Evolutionary conservation across 2,329 filamentous ascomycete genomes (phyloP).

Genomic region (Ophiostoma fasciatum): DNA sequence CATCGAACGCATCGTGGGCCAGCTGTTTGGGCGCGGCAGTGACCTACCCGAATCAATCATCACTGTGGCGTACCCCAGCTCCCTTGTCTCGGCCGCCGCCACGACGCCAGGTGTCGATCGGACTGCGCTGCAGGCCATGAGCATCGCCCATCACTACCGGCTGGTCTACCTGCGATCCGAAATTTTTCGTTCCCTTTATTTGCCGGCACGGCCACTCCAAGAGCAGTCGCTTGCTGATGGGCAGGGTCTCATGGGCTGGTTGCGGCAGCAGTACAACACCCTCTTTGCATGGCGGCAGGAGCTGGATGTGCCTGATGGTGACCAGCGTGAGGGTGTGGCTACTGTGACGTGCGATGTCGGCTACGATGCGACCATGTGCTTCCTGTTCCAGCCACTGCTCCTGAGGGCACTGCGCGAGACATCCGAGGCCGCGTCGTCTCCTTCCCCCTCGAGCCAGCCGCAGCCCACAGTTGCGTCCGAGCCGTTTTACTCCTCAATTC

Average conservation of each 20-base stretch:
- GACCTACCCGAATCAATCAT: slow-evolving; percentile 23
- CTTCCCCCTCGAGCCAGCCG: neutral
- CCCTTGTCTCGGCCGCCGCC: neutral
- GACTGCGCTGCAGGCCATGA: slow-evolving; percentile 14
- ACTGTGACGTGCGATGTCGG: slow-evolving; percentile 19
- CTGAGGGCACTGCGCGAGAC: slow-evolving; percentile 5
- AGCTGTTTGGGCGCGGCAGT: slow-evolving; percentile 21
- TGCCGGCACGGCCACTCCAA: slow-evolving; percentile 9
- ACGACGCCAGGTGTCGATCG: slow-evolving; percentile 6
- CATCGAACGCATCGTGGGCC: slow-evolving; percentile 21
- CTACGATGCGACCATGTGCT: slow-evolving; percentile 18
- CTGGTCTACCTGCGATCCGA: slow-evolving; percentile 22
- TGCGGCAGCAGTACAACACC: slow-evolving; percentile 7
- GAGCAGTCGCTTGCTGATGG: slow-evolving; percentile 7
- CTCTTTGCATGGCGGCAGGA: slow-evolving; percentile 9
- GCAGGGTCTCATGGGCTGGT: slow-evolving; percentile 6
- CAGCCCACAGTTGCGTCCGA: slow-evolving; percentile 14
- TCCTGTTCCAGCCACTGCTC: slow-evolving; percentile 19
- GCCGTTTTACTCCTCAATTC: slow-evolving; percentile 16
- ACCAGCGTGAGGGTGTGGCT: slow-evolving; percentile 12
- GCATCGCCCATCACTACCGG: slow-evolving; percentile 19
- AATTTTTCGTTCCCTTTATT: slow-evolving; percentile 16
- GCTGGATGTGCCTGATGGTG: slow-evolving; percentile 6
- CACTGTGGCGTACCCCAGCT: slow-evolving; percentile 19
- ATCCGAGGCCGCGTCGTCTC: neutral